Evolutionary conservation across 306 rosid species (phyloP), one percentile per base, ranked within the genome.

Genomic region (Geum urbanum): DNA sequence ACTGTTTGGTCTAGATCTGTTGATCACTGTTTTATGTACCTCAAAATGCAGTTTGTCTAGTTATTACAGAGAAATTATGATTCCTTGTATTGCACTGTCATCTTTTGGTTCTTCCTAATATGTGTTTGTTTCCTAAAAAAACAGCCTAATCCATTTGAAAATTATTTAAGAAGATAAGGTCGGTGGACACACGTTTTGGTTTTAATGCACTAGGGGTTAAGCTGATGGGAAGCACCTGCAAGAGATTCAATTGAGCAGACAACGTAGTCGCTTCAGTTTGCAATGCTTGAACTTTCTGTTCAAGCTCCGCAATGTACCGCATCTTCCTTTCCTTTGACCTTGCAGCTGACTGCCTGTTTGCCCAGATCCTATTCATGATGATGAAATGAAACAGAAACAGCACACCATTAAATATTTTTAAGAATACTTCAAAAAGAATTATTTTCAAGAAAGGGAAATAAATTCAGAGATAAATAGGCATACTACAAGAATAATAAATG

Each of bases 291-390:
- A 92, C 97, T 83, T 92, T 92, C 72, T 96, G 84, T 84, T 92
- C 98, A 73, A 92, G 96, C 85, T 92, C 97, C 32, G 88, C 84
- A 76, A 92, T 92, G 85, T 92, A 88, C 51, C 98, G 86, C 98
- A 88, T 92, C 86, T 92, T 92, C 87, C 98, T 85, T 85, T 92
- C 98, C 82, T 92, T 92, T 62, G 98, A 92, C 79, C 98, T 86
- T 7, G 98, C 92, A 76, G 98, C 98, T 49, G 98, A 92, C 84
- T 92, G 98, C 79, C 98, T 90, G 69, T 92, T 92, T 60, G 98
- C 98, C 98, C 98, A 92, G 66, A 92, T 90, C 92, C 98, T 92
- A 78, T 57, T 14, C 60, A 79, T 55, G 22, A 84, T 55, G 43
- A 74, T 43, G 50, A 64, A 55, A 40, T 41, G 64, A 39, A 24